Evolutionary conservation across 1,284 basidiomycete genomes (phyloP).

Genomic region (Trichosporon inkin): DNA sequence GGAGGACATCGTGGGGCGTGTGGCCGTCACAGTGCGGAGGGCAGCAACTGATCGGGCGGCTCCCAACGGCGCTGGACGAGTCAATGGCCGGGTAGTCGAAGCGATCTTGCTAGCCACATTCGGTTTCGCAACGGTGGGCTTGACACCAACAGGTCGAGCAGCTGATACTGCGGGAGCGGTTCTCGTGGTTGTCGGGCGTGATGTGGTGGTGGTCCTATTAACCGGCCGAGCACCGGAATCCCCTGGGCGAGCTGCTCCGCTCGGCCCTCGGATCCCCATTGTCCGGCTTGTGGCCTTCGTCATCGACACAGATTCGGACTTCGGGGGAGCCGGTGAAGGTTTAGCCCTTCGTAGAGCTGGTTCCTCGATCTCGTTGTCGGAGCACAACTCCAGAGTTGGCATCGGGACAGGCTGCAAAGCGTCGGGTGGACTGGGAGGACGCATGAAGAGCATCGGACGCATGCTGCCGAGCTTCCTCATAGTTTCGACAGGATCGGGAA

Average conservation of each 20-base stretch:
- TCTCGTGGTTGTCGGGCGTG: background rate
- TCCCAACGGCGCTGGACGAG: background rate
- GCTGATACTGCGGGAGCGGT: background rate
- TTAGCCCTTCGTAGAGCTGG: constrained; percentile 8
- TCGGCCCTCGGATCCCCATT: background rate
- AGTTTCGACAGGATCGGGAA: constrained; percentile 18
- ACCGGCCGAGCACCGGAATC: background rate
- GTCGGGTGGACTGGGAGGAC: constrained; percentile 2
- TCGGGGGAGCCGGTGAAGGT: background rate
- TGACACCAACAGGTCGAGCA: background rate
- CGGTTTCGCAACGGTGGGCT: too few species aligned
- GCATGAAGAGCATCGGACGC: constrained; percentile 12
- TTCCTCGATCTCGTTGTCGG: constrained; percentile 18
- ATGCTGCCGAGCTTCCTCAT: constrained; percentile 14
- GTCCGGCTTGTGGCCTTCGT: background rate
- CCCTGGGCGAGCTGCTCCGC: background rate
- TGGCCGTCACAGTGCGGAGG: background rate
- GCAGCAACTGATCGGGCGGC: background rate
- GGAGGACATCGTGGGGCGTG: background rate
- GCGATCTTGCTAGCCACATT: background rate
- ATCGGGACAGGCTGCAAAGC: background rate
- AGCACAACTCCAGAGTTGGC: constrained; percentile 6
- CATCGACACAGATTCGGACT: background rate
- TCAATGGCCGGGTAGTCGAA: background rate
- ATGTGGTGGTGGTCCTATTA: background rate